These are phyloP conservation scores for Diplogelasinospora grovesii DNA, from an alignment of 495 filamentous ascomycete genomes.

Conservation along the genomic window DNA sequence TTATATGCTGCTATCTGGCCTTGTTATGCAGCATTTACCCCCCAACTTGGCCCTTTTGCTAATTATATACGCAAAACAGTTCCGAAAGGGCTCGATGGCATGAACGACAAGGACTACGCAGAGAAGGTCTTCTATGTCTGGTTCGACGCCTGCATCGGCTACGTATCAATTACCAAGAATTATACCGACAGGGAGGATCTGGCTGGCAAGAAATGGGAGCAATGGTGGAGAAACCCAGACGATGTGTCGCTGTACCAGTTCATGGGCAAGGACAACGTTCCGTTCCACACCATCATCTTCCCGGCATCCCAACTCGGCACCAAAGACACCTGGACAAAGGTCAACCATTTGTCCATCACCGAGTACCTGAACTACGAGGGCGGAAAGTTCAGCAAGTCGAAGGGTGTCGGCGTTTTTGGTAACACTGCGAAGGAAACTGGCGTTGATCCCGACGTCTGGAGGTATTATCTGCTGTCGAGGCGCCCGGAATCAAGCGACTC, in stretches of 20 bases:
- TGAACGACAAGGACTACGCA: conserved; percentile 50
- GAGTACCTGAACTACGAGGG: conserved; percentile 92
- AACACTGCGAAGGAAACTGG: conserved; percentile 78
- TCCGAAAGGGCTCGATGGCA: no score
- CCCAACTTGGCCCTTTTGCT: no score
- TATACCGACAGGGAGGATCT: no score
- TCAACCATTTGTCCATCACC: conserved; percentile 77
- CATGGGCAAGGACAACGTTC: conserved; percentile 91
- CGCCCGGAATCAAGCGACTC: conserved; percentile 80
- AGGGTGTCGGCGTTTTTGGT: conserved; percentile 80
- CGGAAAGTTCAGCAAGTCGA: conserved; percentile 87
- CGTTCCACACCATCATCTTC: conserved; percentile 84
- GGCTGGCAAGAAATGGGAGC: conserved; percentile 87
- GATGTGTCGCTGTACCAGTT: conserved; percentile 87
- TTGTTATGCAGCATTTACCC: no score
- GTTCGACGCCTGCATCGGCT: conserved; percentile 97
- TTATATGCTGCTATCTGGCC: no score
- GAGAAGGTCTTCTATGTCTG: conserved; percentile 87
- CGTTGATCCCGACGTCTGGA: conserved; percentile 75
- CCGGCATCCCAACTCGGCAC: conserved; percentile 79
- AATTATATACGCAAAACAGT: no score
- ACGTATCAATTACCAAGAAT: conserved; percentile 83
- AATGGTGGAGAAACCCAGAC: conserved; percentile 84
- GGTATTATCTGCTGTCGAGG: conserved; percentile 78
- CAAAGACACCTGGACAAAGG: conserved; percentile 75